phyloP scores from a whole-genome alignment of 345 rosid species.

The Dovyalis caffra region DNA sequence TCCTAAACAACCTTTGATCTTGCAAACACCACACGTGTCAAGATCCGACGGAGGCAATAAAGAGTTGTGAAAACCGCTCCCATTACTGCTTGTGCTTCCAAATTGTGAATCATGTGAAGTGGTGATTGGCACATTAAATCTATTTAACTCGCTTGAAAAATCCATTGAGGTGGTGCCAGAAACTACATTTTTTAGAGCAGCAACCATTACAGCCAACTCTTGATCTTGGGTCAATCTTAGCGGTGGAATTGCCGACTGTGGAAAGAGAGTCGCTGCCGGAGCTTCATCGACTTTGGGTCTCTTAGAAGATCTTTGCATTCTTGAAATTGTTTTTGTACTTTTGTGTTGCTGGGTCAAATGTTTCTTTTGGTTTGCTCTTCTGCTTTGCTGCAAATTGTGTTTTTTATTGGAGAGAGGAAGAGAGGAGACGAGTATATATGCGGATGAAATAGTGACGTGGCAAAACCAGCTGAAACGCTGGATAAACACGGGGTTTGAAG shows the following conservation, averaged over 20 bases:
- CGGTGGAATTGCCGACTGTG: constrained; percentile 1
- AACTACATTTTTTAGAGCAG: constrained; percentile 41
- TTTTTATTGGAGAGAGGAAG: background rate
- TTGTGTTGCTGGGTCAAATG: background rate
- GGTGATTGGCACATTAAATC: constrained; percentile 8
- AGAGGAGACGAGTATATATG: constrained; percentile 19
- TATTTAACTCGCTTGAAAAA: background rate
- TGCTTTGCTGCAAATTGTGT: background rate
- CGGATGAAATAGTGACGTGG: background rate
- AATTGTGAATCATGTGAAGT: background rate
- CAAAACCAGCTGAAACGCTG: background rate
- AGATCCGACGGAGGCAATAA: constrained; percentile 30
- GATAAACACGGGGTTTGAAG: background rate
- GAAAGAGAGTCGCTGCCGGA: background rate
- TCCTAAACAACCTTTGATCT: constrained; percentile 65
- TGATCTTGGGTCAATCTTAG: constrained; percentile 49
- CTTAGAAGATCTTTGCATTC: constrained; percentile 41
- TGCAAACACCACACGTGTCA: constrained; percentile 63
- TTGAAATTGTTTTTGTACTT: background rate
- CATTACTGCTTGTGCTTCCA: background rate
- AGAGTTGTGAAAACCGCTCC: background rate
- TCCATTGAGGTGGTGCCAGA: constrained; percentile 20
- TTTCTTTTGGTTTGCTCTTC: background rate
- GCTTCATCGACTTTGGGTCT: constrained; percentile 22
- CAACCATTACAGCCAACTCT: constrained; percentile 65